These are phyloP conservation scores for Castanea crenata DNA, from an alignment of 306 rosid genomes.

Conservation along the genomic window DNA sequence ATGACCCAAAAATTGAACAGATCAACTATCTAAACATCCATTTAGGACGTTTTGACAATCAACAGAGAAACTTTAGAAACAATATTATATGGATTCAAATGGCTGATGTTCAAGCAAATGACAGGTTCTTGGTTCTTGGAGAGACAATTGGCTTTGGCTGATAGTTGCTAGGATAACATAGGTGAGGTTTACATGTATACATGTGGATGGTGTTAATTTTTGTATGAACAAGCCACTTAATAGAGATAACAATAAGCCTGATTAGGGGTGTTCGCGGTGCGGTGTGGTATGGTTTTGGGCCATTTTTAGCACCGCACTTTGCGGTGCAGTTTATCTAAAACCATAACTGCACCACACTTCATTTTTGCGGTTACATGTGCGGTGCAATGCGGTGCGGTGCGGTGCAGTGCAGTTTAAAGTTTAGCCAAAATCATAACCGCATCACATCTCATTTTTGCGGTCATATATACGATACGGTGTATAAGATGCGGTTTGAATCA, in stretches of 20 bases:
- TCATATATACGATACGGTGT: no score
- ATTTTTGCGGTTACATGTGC: no score
- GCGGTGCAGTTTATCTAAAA: no score
- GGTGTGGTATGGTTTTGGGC: no score
- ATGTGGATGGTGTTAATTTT: background rate
- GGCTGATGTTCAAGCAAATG: background rate
- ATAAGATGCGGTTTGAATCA: no score
- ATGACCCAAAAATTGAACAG: background rate
- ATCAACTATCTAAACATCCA: background rate
- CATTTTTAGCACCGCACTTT: no score
- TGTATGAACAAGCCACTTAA: background rate
- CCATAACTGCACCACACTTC: no score
- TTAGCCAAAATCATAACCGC: no score
- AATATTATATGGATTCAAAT: background rate
- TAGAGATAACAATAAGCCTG: background rate
- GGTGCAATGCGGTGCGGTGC: no score
- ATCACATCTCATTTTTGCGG: no score
- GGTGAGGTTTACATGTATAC: background rate
- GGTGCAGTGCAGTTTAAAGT: no score
- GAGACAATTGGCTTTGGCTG: constrained; percentile 16
- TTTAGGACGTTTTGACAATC: background rate
- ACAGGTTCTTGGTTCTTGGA: constrained; percentile 11
- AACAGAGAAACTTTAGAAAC: background rate
- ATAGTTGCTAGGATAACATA: background rate
- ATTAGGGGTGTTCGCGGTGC: no score